Base-by-base conservation (phyloP, 2,329 filamentous ascomycete genomes). In the Epichloe sp. region DNA sequence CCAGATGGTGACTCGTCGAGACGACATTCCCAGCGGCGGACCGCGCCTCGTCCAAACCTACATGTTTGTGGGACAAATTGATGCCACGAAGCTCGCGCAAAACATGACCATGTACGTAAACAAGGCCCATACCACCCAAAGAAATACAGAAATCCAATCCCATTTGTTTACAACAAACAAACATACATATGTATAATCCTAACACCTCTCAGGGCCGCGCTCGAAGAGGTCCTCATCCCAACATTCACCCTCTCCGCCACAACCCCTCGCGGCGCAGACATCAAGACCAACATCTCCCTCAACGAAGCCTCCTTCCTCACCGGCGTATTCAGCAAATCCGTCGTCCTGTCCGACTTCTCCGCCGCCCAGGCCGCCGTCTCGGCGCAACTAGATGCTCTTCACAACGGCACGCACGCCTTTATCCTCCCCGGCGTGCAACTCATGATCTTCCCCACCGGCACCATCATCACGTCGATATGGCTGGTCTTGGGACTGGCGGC, bases 251-350 rank as follows among this genome's bases (percentile, higher is more conserved):
- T 89, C 45, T 75, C 77, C 12, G 84, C 75, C n/a, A 70, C 66
- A 41, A 78, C 75, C 57, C 50, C 70, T 31, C 64, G 66, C 14
- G 79, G 79, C 54, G 62, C 71, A 58, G 64, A 67, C 1, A 71
- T 86, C 52, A 75, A 69, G 59, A 83, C 83, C 47, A 81, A 78
- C 36, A 77, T 88, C 48, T 83, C 83, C 10, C 76, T 79, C 53
- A 82, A 83, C 65, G 82, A 87, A 63, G 83, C 85, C 15, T 76
- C 78, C 6, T 89, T 88, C 58, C 76, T 88, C 40, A 78, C 77
- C 14, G 85, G 85, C 48, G 76, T 85, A 58, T 88, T 88, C 66
- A 78, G 83, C 50, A 67, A 75, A 47, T 69, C 77, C 51, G 69
- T 77, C 14, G 64, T 79, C 60, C 65, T 75, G 59, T 81, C 78